Conservation (phyloP, 1,284 basidiomycete species). For the Irpex rosettiformis region DNA sequence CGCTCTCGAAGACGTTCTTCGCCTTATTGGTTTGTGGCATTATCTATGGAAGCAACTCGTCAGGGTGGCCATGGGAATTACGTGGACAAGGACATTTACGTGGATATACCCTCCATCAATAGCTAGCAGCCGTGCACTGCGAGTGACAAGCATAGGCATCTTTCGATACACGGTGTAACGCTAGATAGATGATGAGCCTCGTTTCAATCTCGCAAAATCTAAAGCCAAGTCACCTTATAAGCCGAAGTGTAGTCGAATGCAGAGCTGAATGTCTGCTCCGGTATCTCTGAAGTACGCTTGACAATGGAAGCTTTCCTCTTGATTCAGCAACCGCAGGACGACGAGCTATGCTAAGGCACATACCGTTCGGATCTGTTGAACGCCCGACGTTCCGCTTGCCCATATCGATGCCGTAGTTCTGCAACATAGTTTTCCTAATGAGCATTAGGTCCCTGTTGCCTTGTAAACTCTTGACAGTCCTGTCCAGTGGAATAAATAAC, state of each 20-base stretch:
- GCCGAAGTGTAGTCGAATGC: constrained; percentile 66
- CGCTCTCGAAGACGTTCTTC: constrained; percentile 82
- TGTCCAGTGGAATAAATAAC: constrained; percentile 88
- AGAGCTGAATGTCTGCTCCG: constrained; percentile 54
- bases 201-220: neutral
- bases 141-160: constrained; percentile 87
- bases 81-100: constrained; percentile 41
- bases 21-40: constrained; percentile 84
- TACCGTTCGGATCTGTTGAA: constrained; percentile 90
- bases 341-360: constrained; percentile 19
- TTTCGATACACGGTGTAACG: constrained; percentile 95
- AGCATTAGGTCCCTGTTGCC: constrained; percentile 84
- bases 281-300: constrained; percentile 78
- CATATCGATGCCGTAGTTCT: constrained; percentile 62
- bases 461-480: constrained; percentile 92
- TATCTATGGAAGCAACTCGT: constrained; percentile 51
- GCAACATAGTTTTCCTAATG: constrained; percentile 76
- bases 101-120: constrained; percentile 96
- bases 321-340: neutral
- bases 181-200: constrained; percentile 35
- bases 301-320: constrained; percentile 77
- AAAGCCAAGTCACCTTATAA: constrained; percentile 64
- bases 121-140: constrained; percentile 88
- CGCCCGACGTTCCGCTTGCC: constrained; percentile 49
- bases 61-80: neutral